Evolutionary conservation across 768 basidiomycete genomes (phyloP).

Genomic region (Rossbeevera mucosa): DNA sequence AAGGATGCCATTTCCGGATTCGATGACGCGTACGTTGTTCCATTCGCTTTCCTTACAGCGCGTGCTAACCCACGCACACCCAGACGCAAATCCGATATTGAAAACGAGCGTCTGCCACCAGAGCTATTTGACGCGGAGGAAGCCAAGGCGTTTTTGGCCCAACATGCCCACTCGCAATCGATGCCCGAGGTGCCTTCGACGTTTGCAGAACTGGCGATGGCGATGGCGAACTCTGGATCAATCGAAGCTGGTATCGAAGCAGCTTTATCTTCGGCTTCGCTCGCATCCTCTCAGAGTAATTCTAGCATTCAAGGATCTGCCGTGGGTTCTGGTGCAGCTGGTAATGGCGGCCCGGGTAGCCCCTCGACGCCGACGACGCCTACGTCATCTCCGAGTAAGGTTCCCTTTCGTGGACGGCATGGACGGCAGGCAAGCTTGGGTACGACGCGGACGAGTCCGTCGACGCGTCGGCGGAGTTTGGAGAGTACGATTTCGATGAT

Average conservation of each 20-base stretch:
- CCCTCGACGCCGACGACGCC: constrained; percentile 34
- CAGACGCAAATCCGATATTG: constrained; percentile 95
- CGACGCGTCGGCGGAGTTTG: constrained; percentile 83
- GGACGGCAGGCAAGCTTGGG: constrained; percentile 60
- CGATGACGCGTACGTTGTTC: constrained; percentile 81
- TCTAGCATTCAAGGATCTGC: constrained; percentile 5
- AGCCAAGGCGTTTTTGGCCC: constrained; percentile 56
- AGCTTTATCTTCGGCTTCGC: constrained; percentile 18
- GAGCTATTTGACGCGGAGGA: constrained; percentile 82
- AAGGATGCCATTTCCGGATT: constrained; percentile 92
- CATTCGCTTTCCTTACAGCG: constrained; percentile 31
- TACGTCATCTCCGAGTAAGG: constrained; percentile 40
- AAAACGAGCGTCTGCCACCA: constrained; percentile 97
- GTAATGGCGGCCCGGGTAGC: constrained; percentile 9
- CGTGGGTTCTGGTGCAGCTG: not conserved
- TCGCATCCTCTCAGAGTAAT: constrained; percentile 23
- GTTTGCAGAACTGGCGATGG: constrained; percentile 38
- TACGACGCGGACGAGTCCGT: constrained; percentile 88
- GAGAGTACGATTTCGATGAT: constrained; percentile 96
- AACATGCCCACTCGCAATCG: constrained; percentile 31
- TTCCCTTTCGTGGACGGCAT: constrained; percentile 63
- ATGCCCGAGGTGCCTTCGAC: constrained; percentile 51
- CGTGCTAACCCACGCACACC: not conserved
- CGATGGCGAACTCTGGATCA: constrained; percentile 36
- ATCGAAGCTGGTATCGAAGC: constrained; percentile 40